These are phyloP conservation scores for Collybia mongolica DNA, from an alignment of 768 basidiomycete genomes.

Conservation along the genomic window DNA sequence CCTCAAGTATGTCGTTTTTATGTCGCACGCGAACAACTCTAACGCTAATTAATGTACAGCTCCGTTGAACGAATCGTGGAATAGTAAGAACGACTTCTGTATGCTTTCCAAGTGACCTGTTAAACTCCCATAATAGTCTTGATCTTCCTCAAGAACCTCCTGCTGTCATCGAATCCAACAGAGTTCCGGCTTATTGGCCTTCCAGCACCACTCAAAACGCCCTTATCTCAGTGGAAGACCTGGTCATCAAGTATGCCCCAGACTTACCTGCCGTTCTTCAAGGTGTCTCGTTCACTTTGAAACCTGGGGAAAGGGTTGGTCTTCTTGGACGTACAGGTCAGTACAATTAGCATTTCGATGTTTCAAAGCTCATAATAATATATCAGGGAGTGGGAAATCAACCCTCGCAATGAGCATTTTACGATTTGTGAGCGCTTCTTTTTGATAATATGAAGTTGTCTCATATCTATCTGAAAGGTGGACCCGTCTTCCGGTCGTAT, in stretches of 20 bases:
- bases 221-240: constrained; percentile 68
- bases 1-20: constrained; percentile 56
- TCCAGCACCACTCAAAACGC: constrained; percentile 59
- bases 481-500: constrained; percentile 79
- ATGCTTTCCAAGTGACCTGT: neutral
- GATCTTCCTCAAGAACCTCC: constrained; percentile 88
- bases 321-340: constrained; percentile 75
- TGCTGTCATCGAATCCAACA: constrained; percentile 64
- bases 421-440: constrained; percentile 60
- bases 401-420: constrained; percentile 86
- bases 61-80: constrained; percentile 91
- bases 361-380: constrained; percentile 1
- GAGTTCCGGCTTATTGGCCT: constrained; percentile 93
- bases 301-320: constrained; percentile 73
- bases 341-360: constrained; percentile 5
- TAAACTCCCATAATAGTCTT: constrained; percentile 33
- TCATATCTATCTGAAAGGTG: constrained; percentile 35
- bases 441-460: neutral
- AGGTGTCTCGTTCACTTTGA: constrained; percentile 69
- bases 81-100: constrained; percentile 44
- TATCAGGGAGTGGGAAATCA: constrained; percentile 70
- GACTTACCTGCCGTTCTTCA: constrained; percentile 82
- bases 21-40: neutral
- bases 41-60: constrained; percentile 33
- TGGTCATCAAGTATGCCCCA: constrained; percentile 80